Base-by-base conservation (phyloP, 352 stramenopile species). In the Pythium chondricola region DNA sequence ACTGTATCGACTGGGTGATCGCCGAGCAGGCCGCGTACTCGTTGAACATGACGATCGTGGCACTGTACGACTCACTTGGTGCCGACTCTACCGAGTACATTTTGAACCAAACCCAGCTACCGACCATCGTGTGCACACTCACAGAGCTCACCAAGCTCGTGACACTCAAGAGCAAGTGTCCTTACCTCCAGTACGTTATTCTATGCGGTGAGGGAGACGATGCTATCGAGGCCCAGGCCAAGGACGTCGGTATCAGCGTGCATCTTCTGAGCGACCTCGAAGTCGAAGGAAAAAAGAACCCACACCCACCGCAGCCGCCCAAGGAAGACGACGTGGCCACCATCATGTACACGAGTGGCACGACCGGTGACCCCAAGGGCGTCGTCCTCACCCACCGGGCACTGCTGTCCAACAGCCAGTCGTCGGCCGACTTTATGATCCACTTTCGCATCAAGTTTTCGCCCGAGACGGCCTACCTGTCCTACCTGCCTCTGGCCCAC, bases 341-440 rank as follows among this genome's bases (percentile, higher is more conserved):
- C 6, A 80, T 98, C 47, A 96, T 88, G 82, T 98, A 97, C 74
- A 98, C 94, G 5, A 97, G 74, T 35, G 96, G 95, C 29, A 98
- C 95, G 17, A 98, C 95, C 18, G 95, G 95, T 17, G 79, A 97
- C 49, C 94, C 96, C 21, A 98, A 98, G 59, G 96, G 95, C 26
- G 96, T 88, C 20, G 71, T 98, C 38, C 71, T 99, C n/a, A 96
- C 84, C 9, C 96, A 99, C 65, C 37, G 43, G n/a, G 75, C 58
- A 11, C 61, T 82, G 24, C 56, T 84, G 21, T 56, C 58, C 1
- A 61, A 46, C 3, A 70, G 54, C 39, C 58, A 64, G 1, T 57
- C 56, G 4, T 61, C 56, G 0, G 58, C 71, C 36, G 63, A 74
- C 35, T 79, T 52, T 18, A 39, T 69, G 22, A n/a, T 93, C 66